phyloP scores from a whole-genome alignment of 345 rosid genomes.

The Eucalyptus guilfoylei region DNA sequence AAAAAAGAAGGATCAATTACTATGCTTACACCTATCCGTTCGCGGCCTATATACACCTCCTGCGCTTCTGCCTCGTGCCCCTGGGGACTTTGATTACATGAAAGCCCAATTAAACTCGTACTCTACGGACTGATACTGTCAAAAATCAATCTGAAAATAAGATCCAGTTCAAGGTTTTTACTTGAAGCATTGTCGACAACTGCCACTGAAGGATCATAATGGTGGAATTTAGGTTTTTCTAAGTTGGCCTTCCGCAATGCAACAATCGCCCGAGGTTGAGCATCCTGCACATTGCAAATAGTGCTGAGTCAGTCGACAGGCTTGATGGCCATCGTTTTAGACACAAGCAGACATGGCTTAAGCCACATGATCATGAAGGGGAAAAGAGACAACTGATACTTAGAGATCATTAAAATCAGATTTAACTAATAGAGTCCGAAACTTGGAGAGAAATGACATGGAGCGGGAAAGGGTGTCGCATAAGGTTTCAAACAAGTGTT shows the following conservation, averaged over 20 bases:
- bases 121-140: background rate
- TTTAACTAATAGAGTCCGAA: background rate
- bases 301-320: background rate
- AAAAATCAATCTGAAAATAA: background rate
- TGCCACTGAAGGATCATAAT: constrained; percentile 59
- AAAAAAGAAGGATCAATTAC: background rate
- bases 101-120: constrained; percentile 23
- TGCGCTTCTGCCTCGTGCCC: constrained; percentile 60
- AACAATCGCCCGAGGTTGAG: constrained; percentile 56
- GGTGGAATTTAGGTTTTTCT: constrained; percentile 59
- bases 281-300: constrained; percentile 37
- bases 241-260: constrained; percentile 77
- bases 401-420: background rate
- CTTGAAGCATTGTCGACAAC: constrained; percentile 57
- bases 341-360: background rate
- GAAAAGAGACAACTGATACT: background rate
- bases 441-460: background rate
- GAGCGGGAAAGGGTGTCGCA: background rate
- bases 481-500: background rate
- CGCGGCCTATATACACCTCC: too few relatives aligned
- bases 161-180: constrained; percentile 16
- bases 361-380: background rate
- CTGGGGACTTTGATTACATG: constrained; percentile 52
- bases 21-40: constrained; percentile 67
- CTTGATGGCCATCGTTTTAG: background rate